Base-by-base conservation (phyloP, 139 green algal species). In the Tetradesmus lagerheimii region DNA sequence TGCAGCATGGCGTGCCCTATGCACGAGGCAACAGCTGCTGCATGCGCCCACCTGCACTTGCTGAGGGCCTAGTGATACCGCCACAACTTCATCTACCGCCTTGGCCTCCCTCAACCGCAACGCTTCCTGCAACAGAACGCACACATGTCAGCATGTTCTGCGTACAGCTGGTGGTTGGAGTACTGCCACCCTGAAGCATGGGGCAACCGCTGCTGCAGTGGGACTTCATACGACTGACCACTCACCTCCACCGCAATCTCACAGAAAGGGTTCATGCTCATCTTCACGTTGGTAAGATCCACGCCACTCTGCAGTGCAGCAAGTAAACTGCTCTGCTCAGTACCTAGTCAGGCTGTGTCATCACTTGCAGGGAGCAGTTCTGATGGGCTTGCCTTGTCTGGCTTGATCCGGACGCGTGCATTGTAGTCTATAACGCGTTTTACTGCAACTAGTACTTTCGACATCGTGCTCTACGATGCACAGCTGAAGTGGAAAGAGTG, bases 251-350 rank as follows among this genome's bases (percentile, higher is more conserved):
- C 88, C 20, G 97, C 97, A 80, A 99, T 99, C 87, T 99, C 97
- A 87, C 97, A 99, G 78, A 99, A 99, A 0, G 98, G 98, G 89
- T 99, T 99, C 95, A 99, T 98, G 86, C 92, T 95, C 94, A 99
- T 97, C 89, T 98, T 99, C 25, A 97, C 95, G 35, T 96, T 94
- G 5, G 94, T 62, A 29, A 95, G 93, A 43, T 99, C 97, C 27
- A 99, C 93, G 0, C 96, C 97, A 45, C 45, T 96, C 96, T 98
- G 96, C 87, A 37, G 47, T 64, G 35, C 35, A 50, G 77, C 9
- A 18, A 66, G 83, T 20, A 34, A 27, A 50, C 27, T 11, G 53
- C 41, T 15, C 39, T 57, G 79, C 41, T 23, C 23, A 37, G 67
- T 78, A 23, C 67, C 66, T 14, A 78, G 67, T 37, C 67, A 78